Conservation (phyloP, 75 land plant genomes). For the Larix kaempferi region DNA sequence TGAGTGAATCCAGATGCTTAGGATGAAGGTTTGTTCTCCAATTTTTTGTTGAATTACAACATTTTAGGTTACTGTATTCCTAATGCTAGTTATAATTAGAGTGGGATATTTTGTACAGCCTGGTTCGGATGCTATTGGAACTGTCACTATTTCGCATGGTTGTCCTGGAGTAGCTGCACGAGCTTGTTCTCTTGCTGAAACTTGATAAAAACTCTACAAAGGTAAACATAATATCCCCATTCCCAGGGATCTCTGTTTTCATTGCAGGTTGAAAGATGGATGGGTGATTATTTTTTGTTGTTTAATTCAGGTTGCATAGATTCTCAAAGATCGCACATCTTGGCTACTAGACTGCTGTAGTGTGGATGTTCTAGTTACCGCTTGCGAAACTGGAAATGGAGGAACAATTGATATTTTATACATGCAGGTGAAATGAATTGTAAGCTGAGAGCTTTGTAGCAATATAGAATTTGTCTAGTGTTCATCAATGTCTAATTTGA, state of each 20-base stretch:
- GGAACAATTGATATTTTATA: conserved; percentile 86
- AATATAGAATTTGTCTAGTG: not conserved
- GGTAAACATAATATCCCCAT: conserved; percentile 33
- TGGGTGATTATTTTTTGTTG: not conserved
- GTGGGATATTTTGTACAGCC: conserved; percentile 50
- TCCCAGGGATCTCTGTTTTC: not conserved
- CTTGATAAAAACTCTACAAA: conserved; percentile 79
- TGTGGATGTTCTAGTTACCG: conserved; percentile 54
- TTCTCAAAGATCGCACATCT: conserved; percentile 85
- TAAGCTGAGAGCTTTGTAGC: not conserved
- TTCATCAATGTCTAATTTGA: not conserved
- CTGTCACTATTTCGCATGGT: conserved; percentile 82
- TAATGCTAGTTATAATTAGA: not conserved
- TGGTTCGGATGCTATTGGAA: conserved; percentile 99
- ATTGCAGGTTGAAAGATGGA: not conserved
- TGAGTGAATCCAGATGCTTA: conserved; percentile 96
- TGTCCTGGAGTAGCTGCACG: conserved; percentile 91
- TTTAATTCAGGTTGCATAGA: conserved; percentile 61
- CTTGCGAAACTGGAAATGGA: conserved; percentile 75
- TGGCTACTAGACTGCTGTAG: conserved; percentile 89
- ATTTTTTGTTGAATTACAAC: not conserved
- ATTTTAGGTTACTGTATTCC: conserved; percentile 1
- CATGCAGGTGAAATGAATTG: conserved; percentile 60
- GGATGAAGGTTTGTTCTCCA: conserved; percentile 75
- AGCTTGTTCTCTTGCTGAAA: conserved; percentile 90